A percentile compares a stretch with the other conserved stretches of the same genome.
Conservation (phyloP, 306 rosid species). For the Oxytropis ochrocephala region DNA sequence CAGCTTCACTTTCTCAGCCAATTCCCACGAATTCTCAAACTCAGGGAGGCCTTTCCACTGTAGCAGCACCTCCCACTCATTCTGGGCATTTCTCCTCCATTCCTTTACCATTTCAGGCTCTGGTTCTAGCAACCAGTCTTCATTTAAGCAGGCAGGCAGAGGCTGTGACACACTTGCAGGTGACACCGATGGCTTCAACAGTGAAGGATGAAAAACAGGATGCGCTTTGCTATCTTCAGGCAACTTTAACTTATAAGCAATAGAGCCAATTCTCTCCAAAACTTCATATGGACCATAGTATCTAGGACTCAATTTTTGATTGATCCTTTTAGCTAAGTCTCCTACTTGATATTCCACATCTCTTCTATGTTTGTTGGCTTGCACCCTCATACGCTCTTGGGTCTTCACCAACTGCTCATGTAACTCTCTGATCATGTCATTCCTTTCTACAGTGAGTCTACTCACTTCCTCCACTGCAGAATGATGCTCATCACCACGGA, state of each 20-base stretch:
- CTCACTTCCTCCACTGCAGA: neutral
- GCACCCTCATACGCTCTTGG: too few species aligned
- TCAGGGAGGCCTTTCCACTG: neutral
- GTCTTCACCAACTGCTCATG: too few species aligned
- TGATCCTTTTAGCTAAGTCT: too few species aligned
- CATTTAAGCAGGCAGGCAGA: neutral
- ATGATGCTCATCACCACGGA: neutral
- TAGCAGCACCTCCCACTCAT: neutral
- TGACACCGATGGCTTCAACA: neutral
- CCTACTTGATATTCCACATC: neutral
- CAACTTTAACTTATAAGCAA: neutral
- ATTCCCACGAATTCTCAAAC: neutral
- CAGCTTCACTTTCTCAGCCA: neutral
- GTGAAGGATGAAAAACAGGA: neutral
- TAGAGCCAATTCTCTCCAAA: neutral
- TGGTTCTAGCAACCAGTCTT: neutral
- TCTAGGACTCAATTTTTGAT: too few species aligned
- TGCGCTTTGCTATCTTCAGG: neutral
- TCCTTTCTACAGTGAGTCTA: neutral
- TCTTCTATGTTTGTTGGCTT: too few species aligned
- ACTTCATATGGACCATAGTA: neutral
- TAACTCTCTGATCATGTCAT: neutral
- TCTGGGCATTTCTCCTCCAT: neutral
- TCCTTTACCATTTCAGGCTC: neutral
- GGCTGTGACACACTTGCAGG: neutral